Percentiles rank a stretch among this genome's conserved stretches.
phyloP scores from a whole-genome alignment of 768 basidiomycete genomes.

The Hebeloma cylindrosporum region DNA sequence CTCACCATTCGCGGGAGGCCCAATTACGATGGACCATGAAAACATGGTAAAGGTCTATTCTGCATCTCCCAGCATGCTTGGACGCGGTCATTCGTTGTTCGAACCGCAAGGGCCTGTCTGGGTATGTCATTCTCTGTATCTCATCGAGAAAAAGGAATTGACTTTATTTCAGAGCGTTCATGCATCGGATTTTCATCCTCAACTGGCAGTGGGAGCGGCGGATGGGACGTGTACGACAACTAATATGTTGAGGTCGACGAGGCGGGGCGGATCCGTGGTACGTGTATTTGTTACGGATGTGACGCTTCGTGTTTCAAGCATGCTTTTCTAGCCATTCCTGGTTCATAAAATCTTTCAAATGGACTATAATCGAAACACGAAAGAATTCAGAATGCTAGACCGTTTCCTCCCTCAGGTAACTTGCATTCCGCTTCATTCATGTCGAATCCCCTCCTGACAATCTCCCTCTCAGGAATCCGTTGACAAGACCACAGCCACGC shows the following conservation, averaged over 20 bases:
- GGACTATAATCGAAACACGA: conserved; percentile 77
- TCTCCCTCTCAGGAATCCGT: conserved; percentile 45
- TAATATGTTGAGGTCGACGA: conserved; percentile 64
- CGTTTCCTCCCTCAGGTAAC: conserved; percentile 72
- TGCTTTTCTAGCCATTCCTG: conserved; percentile 60
- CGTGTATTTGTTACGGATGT: conserved; percentile 26
- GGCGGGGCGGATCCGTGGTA: conserved; percentile 73
- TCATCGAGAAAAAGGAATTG: not conserved
- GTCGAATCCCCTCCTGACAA: not conserved
- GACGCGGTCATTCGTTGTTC: conserved; percentile 67
- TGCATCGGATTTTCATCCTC: conserved; percentile 85
- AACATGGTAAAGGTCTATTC: conserved; percentile 77
- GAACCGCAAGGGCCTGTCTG: conserved; percentile 81
- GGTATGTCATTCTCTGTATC: conserved; percentile 47
- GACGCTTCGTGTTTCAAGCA: not conserved
- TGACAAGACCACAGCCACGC: conserved; percentile 42
- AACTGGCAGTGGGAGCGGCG: conserved; percentile 76
- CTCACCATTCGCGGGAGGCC: conserved; percentile 66
- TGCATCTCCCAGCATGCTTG: conserved; percentile 69
- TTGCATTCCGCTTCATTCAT: not conserved
- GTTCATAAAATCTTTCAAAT: conserved; percentile 81
- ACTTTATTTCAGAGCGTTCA: conserved; percentile 53
- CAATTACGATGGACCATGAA: conserved; percentile 81
- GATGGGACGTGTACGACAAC: conserved; percentile 83
- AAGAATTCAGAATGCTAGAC: conserved; percentile 87